phyloP scores from a whole-genome alignment of 805 yeast genomes.

The Barnettozyma californica region DNA sequence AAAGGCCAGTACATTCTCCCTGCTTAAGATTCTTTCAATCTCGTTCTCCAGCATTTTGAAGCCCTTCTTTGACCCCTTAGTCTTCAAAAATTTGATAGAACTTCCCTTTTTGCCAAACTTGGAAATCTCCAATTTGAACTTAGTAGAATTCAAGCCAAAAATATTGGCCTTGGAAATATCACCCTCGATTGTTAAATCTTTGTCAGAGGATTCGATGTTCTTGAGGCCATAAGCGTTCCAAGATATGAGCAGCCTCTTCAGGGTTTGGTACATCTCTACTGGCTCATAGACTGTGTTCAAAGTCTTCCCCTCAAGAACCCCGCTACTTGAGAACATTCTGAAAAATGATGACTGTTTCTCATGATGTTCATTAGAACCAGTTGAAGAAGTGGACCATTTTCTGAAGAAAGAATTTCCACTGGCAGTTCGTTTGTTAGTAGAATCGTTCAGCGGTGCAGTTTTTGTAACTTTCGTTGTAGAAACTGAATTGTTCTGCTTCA shows the following conservation, averaged over 20 bases:
- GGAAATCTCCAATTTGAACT: slow-evolving; percentile 50
- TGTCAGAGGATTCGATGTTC: slow-evolving; percentile 42
- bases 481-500: slow-evolving; percentile 13
- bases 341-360: slow-evolving; percentile 26
- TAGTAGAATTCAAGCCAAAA: slow-evolving; percentile 57
- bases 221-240: slow-evolving; percentile 72
- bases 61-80: slow-evolving; percentile 61
- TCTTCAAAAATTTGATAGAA: slow-evolving; percentile 52
- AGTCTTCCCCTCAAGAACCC: slow-evolving; percentile 17
- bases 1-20: slow-evolving; percentile 53
- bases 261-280: slow-evolving; percentile 58
- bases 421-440: slow-evolving; percentile 21
- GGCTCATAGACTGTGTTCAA: slow-evolving; percentile 29
- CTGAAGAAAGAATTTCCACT: slow-evolving; percentile 24
- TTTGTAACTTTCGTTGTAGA: slow-evolving; percentile 13
- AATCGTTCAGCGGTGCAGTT: slow-evolving; percentile 16
- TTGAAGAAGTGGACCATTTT: slow-evolving; percentile 23
- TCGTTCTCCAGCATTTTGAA: slow-evolving; percentile 56
- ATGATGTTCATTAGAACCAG: slow-evolving; percentile 16
- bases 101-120: slow-evolving; percentile 42
- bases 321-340: slow-evolving; percentile 27
- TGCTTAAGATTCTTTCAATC: slow-evolving; percentile 56
- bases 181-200: slow-evolving; percentile 47
- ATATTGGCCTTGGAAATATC: slow-evolving; percentile 56
- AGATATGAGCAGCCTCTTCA: slow-evolving; percentile 53